Conservation (phyloP, 768 basidiomycete species). For the Epithele typhae region DNA sequence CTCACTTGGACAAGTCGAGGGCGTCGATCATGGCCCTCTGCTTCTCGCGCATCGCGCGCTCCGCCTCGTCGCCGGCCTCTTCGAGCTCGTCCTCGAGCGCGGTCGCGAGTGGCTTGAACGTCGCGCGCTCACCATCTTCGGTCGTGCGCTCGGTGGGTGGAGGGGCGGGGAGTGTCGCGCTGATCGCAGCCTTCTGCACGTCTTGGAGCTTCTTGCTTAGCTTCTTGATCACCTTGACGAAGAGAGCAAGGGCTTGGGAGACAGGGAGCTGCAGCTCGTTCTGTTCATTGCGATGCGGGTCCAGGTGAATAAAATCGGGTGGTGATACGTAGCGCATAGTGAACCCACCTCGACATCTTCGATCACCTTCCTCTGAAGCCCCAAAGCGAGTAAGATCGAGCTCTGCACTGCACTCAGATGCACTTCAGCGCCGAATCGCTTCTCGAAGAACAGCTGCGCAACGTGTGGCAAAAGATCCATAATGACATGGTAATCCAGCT, state of each 20-base stretch:
- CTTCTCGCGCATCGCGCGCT: slow-evolving; percentile 51
- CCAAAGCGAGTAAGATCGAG: slow-evolving; percentile 84
- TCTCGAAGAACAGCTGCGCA: slow-evolving; percentile 82
- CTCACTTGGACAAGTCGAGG: slow-evolving; percentile 85
- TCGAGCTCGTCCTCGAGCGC: slow-evolving; percentile 29
- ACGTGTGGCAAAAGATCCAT: slow-evolving; percentile 85
- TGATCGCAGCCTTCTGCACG: slow-evolving; percentile 76
- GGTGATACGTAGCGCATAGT: background rate
- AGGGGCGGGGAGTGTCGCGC: slow-evolving; percentile 51
- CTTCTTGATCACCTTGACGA: slow-evolving; percentile 87
- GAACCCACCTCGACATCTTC: slow-evolving; percentile 80
- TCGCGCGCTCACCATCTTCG: slow-evolving; percentile 12
- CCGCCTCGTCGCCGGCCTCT: slow-evolving; percentile 69
- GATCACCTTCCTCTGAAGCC: slow-evolving; percentile 82
- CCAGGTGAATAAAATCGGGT: background rate
- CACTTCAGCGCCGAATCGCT: slow-evolving; percentile 58
- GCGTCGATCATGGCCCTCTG: slow-evolving; percentile 87
- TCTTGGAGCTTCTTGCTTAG: slow-evolving; percentile 71
- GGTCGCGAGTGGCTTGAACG: slow-evolving; percentile 26
- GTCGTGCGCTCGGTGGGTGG: slow-evolving; percentile 23
- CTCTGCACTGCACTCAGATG: slow-evolving; percentile 85
- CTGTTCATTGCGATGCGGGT: slow-evolving; percentile 37
- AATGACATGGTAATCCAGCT: slow-evolving; percentile 95
- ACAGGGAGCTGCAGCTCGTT: slow-evolving; percentile 79
- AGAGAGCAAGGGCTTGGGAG: slow-evolving; percentile 83